Evolutionary conservation across 2,329 filamentous ascomycete species (phyloP).

Genomic region (Diplodia sapinea): DNA sequence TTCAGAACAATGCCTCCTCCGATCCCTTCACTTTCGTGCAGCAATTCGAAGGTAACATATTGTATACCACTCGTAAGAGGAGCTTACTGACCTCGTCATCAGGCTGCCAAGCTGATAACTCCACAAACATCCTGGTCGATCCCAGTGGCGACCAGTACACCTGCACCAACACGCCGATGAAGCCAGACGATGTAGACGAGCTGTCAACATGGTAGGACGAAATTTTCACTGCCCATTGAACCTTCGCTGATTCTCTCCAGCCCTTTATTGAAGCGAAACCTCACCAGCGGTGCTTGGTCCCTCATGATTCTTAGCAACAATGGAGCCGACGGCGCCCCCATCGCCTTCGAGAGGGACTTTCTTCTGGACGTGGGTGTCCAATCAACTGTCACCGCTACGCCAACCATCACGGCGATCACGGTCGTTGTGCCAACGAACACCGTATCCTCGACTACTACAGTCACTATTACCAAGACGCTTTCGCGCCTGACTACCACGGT

Average conservation of each 20-base stretch:
- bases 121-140: constrained; percentile 49
- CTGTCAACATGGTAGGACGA: constrained; percentile 44
- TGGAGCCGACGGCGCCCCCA: constrained; percentile 45
- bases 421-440: constrained; percentile 24
- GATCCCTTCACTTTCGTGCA: constrained; percentile 50
- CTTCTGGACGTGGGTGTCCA: constrained; percentile 46
- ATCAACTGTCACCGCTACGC: constrained; percentile 39
- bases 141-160: constrained; percentile 46
- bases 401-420: not conserved
- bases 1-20: constrained; percentile 49
- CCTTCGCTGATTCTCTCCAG: constrained; percentile 33
- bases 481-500: constrained; percentile 36
- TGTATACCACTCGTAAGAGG: not conserved
- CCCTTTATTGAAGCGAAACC: constrained; percentile 47
- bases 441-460: constrained; percentile 32
- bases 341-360: constrained; percentile 51
- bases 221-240: not conserved
- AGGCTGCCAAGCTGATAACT: constrained; percentile 46
- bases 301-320: constrained; percentile 52
- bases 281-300: constrained; percentile 48
- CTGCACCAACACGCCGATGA: constrained; percentile 46
- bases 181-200: constrained; percentile 44
- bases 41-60: constrained; percentile 43
- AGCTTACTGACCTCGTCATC: constrained; percentile 15
- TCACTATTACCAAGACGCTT: constrained; percentile 38